phyloP scores from a whole-genome alignment of 768 basidiomycete genomes.

The Gautieria morchelliformis region DNA sequence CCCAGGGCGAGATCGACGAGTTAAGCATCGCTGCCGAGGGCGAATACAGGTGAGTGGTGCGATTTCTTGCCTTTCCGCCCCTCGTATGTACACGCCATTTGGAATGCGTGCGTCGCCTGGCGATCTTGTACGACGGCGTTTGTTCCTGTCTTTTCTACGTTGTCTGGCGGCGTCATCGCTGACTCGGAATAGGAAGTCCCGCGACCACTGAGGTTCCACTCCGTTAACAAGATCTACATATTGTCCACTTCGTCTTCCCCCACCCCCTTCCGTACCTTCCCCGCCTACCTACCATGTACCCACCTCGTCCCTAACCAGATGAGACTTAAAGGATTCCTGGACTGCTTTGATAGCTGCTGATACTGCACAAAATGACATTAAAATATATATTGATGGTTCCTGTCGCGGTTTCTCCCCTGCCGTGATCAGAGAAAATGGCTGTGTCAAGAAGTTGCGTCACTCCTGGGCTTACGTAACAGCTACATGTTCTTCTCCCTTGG shows the following conservation, averaged over 20 bases:
- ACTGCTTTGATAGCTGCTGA: slow-evolving; percentile 1
- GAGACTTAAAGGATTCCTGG: not conserved
- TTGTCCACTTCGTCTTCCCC: not conserved
- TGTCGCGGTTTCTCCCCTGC: no score
- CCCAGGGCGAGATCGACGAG: slow-evolving; percentile 91
- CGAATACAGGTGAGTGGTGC: slow-evolving; percentile 67
- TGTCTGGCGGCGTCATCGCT: not conserved
- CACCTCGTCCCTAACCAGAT: slow-evolving; percentile 5
- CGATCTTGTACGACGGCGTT: not conserved
- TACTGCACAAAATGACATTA: not conserved
- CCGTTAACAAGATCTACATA: slow-evolving; percentile 6
- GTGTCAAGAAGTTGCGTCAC: no score
- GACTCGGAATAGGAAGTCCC: slow-evolving; percentile 56
- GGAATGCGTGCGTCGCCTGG: not conserved
- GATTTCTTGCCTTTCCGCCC: not conserved
- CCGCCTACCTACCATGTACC: slow-evolving; percentile 3
- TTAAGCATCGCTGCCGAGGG: slow-evolving; percentile 88
- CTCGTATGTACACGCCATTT: not conserved
- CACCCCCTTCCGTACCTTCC: slow-evolving; percentile 2
- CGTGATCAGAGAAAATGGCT: no score
- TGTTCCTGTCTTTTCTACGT: not conserved
- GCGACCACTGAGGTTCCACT: slow-evolving; percentile 71
- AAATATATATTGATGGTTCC: not conserved
- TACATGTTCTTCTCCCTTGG: no score
- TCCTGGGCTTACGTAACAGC: no score